phyloP scores from a whole-genome alignment of 2,329 filamentous ascomycete genomes.

The Cytospora leucostoma region DNA sequence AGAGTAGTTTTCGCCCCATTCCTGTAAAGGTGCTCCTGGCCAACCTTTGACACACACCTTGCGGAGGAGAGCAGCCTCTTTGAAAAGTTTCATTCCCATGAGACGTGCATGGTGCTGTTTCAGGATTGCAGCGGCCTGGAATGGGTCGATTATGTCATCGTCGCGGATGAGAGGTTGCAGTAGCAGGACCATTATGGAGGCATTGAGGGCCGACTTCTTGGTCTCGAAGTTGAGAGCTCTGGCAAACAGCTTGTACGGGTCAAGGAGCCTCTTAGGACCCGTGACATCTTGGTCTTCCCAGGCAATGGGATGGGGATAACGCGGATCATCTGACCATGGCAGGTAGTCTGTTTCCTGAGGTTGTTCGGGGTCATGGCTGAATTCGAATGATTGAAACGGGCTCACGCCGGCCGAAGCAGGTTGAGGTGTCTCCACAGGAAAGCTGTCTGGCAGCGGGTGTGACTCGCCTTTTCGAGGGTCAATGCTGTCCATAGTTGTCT shows the following conservation, averaged over 20 bases:
- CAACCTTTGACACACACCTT: slow-evolving; percentile 62
- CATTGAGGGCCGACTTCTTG: slow-evolving; percentile 57
- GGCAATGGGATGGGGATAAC: slow-evolving; percentile 51
- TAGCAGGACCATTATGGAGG: slow-evolving; percentile 62
- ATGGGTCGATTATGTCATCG: slow-evolving; percentile 53
- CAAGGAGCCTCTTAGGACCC: slow-evolving; percentile 44
- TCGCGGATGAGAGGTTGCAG: slow-evolving; percentile 59
- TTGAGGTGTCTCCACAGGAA: slow-evolving; percentile 17
- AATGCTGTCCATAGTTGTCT: slow-evolving; percentile 44
- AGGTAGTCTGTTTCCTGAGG: slow-evolving; percentile 59
- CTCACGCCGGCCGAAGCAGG: slow-evolving; percentile 29
- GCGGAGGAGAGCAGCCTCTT: slow-evolving; percentile 61
- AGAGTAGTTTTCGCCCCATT: slow-evolving; percentile 58
- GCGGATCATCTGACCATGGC: slow-evolving; percentile 58
- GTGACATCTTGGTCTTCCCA: slow-evolving; percentile 20
- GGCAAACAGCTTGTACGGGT: slow-evolving; percentile 56
- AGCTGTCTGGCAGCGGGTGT: slow-evolving; percentile 24
- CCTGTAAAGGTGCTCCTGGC: slow-evolving; percentile 49
- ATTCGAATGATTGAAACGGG: slow-evolving; percentile 38
- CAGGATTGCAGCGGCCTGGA: slow-evolving; percentile 58
- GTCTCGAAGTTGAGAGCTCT: slow-evolving; percentile 59
- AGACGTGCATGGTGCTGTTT: slow-evolving; percentile 62
- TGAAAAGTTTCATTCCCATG: slow-evolving; percentile 59
- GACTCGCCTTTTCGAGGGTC: slow-evolving; percentile 21
- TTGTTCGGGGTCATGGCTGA: slow-evolving; percentile 45